phyloP scores from a whole-genome alignment of 176 grass and related monocot species.

The Zizania latifolia region DNA sequence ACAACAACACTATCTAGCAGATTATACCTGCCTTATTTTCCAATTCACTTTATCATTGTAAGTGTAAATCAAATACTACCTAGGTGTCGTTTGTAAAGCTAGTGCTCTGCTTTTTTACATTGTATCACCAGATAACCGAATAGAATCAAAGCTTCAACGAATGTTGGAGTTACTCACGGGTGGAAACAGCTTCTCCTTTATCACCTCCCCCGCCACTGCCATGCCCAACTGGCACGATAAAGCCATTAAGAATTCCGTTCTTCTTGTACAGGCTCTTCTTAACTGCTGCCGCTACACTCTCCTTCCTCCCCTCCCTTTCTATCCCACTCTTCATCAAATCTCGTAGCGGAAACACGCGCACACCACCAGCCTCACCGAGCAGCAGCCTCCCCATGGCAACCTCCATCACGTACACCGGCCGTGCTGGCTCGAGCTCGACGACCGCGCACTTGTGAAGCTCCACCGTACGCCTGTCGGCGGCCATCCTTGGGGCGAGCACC shows the following conservation, averaged over 20 bases:
- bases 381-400: conserved; percentile 62
- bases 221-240: conserved; percentile 25
- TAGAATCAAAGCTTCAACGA: neutral
- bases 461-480: conserved; percentile 34
- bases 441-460: conserved; percentile 83
- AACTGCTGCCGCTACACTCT: conserved; percentile 24
- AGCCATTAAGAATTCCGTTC: conserved; percentile 57
- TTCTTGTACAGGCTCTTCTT: conserved; percentile 31
- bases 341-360: conserved; percentile 65
- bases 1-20: neutral
- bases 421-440: conserved; percentile 48
- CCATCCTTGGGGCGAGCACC: conserved; percentile 47
- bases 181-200: conserved; percentile 31
- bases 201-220: conserved; percentile 5
- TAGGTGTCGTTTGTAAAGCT: neutral
- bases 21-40: neutral
- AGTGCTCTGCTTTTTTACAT: neutral
- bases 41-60: neutral
- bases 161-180: conserved; percentile 27
- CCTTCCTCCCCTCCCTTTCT: conserved; percentile 18
- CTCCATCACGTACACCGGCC: conserved; percentile 68
- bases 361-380: conserved; percentile 66
- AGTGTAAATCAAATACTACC: neutral
- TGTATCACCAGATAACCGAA: neutral
- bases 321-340: conserved; percentile 57